Percentiles rank a stretch among this genome's conserved stretches.
phyloP scores from a whole-genome alignment of 2,329 filamentous ascomycete genomes.

The Paraconiothyrium sp. region DNA sequence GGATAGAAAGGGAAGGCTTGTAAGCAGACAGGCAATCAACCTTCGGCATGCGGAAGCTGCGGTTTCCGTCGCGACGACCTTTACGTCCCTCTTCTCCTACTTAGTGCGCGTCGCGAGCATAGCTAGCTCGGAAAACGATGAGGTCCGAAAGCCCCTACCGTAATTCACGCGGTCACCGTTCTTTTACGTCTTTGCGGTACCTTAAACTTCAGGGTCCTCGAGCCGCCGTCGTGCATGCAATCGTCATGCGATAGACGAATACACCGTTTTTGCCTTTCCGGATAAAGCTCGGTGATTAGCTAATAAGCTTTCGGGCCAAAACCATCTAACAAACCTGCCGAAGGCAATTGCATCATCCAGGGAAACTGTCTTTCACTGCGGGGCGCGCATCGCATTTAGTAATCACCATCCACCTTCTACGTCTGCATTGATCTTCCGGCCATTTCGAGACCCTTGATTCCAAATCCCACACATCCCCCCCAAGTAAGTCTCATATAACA shows the following conservation, averaged over 20 bases:
- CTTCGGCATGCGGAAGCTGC: constrained; percentile 29
- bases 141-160: too few relatives aligned
- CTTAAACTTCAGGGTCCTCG: background rate
- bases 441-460: constrained; percentile 23
- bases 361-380: constrained; percentile 30
- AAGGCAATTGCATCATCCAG: constrained; percentile 45
- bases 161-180: background rate
- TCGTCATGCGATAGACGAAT: constrained; percentile 21
- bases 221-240: background rate
- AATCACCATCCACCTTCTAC: constrained; percentile 25
- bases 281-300: constrained; percentile 12
- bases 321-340: constrained; percentile 17
- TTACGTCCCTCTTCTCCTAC: background rate
- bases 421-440: background rate
- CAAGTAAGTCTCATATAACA: background rate
- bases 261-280: constrained; percentile 15
- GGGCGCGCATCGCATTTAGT: constrained; percentile 40
- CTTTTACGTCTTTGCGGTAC: background rate
- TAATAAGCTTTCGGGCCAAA: constrained; percentile 27
- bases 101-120: background rate
- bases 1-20: constrained; percentile 18
- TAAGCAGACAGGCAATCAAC: constrained; percentile 28
- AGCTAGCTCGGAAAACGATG: background rate
- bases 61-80: constrained; percentile 16
- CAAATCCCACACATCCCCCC: constrained; percentile 23